Base-by-base conservation (phyloP, 495 filamentous ascomycete species). In the Evansstolkia leycettana region DNA sequence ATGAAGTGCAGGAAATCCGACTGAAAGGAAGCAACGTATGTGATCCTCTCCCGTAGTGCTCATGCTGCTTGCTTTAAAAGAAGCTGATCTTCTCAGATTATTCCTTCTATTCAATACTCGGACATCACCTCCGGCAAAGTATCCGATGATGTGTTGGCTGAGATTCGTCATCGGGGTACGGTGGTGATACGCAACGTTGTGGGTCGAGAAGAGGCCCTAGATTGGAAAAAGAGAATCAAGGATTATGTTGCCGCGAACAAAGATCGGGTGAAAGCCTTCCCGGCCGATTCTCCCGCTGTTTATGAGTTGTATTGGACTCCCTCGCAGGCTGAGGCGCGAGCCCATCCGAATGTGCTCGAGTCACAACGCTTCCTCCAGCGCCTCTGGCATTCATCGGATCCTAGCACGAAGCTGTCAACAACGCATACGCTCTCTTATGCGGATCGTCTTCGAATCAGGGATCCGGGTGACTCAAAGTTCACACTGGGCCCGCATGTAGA, bases 241-340 rank as follows among this genome's bases (percentile, higher is more conserved):
- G 70, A 74, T 33, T 84, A 85, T 39, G 64, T 78, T 6, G 52
- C 57, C 16, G 59, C 67, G 17, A 85, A 84, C 43, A 34, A 56
- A 27, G 57, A 55, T 17, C 49, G 43, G 17, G 58, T 64, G 6
- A 66, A 61, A 27, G 60, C 73, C 7, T 73, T 78, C 44, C 75
- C 75, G 0, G 36, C 65, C 1, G 64, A 73, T 13, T 69, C 68
- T 9, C 86, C 85, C 0, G 77, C 84, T 33, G 84, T 94, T 3
- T 88, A 78, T 47, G 87, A 94, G 50, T 63, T 94, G 2, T 94
- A 94, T 61, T 94, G 87, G 87, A 81, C 82, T 1, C 70, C 74
- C 5, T 60, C 78, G 3, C 86, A 94, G 47, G 60, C 82, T 17
- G 68, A 73, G 27, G 85, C 87, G 8, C 72, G 87, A 11, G 63